A percentile compares a stretch with the other conserved stretches of the same genome.
phyloP scores from a whole-genome alignment of 2,329 filamentous ascomycete species.

The Amphichorda felina region DNA sequence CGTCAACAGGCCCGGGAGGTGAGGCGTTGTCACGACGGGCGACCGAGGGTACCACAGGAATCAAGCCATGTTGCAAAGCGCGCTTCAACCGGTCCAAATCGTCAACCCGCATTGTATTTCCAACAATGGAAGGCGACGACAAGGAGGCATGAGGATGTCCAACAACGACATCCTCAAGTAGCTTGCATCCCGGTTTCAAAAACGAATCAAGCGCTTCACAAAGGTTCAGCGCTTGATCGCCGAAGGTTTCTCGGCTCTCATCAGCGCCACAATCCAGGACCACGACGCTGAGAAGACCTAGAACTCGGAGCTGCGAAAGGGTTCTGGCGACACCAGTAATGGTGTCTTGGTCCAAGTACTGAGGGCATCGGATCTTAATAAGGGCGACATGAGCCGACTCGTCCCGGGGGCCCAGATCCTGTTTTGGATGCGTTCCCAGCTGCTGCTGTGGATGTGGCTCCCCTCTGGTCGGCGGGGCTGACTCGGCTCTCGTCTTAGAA shows the following conservation, averaged over 20 bases:
- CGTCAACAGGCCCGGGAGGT: slow-evolving; percentile 25
- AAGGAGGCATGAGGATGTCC: neutral
- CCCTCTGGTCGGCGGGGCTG: slow-evolving; percentile 7
- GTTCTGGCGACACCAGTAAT: slow-evolving; percentile 72
- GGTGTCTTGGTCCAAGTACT: slow-evolving; percentile 55
- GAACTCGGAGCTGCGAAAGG: slow-evolving; percentile 66
- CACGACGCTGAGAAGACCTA: slow-evolving; percentile 74
- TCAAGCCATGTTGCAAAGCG: slow-evolving; percentile 18
- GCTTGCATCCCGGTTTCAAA: slow-evolving; percentile 54
- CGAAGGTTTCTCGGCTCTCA: slow-evolving; percentile 26
- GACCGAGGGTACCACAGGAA: slow-evolving; percentile 26
- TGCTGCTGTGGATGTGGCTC: neutral
- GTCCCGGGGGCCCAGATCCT: neutral
- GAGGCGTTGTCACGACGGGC: slow-evolving; percentile 28
- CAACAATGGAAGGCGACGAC: slow-evolving; percentile 9
- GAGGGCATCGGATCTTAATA: slow-evolving; percentile 69
- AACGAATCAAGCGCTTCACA: slow-evolving; percentile 63
- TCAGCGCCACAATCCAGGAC: slow-evolving; percentile 60
- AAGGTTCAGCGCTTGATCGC: slow-evolving; percentile 59
- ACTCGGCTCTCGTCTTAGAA: slow-evolving; percentile 11
- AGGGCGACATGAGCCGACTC: slow-evolving; percentile 47
- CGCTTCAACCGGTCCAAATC: slow-evolving; percentile 18
- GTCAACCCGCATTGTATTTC: slow-evolving; percentile 15
- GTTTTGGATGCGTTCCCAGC: neutral
- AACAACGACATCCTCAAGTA: slow-evolving; percentile 40